These are phyloP conservation scores for Ganoderma lucidum DNA, from an alignment of 1,284 basidiomycete genomes.

Conservation along the genomic window DNA sequence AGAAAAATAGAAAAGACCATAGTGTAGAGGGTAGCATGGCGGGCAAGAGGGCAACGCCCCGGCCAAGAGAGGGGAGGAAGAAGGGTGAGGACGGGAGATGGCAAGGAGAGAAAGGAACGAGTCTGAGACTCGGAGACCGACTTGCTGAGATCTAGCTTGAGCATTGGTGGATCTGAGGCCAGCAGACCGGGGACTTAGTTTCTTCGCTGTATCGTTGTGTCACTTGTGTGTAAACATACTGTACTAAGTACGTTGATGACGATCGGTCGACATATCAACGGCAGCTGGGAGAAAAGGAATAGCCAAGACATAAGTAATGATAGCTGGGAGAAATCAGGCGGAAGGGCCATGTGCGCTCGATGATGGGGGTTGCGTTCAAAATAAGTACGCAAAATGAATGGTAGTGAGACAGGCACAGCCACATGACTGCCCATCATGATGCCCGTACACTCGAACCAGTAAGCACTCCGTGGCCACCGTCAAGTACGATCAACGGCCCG, in stretches of 20 bases:
- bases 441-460: neutral
- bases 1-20: constrained; percentile 22
- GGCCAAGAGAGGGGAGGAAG: constrained; percentile 7
- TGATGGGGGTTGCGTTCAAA: neutral
- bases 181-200: neutral
- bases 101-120: neutral
- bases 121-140: neutral
- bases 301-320: neutral
- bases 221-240: no score
- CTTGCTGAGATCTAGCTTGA: neutral
- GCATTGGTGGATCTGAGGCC: neutral
- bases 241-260: neutral
- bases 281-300: neutral
- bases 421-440: neutral
- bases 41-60: constrained; percentile 8
- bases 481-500: neutral
- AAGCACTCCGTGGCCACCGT: neutral
- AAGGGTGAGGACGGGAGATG: constrained; percentile 26
- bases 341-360: neutral
- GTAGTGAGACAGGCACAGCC: neutral
- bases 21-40: constrained; percentile 17
- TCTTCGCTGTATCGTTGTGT: neutral
- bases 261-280: neutral
- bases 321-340: neutral
- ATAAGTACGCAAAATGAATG: neutral